These are phyloP conservation scores for Carallia pectinifolia DNA, from an alignment of 345 rosid species.

Conservation along the genomic window DNA sequence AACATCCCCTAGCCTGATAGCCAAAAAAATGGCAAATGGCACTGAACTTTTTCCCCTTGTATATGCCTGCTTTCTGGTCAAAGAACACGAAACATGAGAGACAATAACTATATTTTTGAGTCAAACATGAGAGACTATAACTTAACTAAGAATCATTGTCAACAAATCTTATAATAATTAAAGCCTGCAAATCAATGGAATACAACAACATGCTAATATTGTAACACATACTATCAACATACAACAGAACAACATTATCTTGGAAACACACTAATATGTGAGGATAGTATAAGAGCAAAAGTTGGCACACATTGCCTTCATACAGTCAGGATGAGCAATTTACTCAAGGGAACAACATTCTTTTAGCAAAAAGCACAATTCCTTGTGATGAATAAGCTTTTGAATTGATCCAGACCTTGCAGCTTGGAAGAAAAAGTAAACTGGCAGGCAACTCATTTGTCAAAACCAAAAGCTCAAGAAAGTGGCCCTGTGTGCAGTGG, in stretches of 20 bases:
- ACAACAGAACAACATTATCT: no score
- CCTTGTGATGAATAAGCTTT: no score
- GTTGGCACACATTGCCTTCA: no score
- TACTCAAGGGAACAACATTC: no score
- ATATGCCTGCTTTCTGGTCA: slow-evolving; percentile 80
- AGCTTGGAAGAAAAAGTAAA: neutral
- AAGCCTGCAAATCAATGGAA: neutral
- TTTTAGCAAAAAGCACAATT: no score
- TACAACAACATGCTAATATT: no score
- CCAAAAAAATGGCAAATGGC: slow-evolving; percentile 99
- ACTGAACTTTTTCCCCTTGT: slow-evolving; percentile 92
- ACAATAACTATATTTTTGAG: neutral
- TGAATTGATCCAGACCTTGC: no score
- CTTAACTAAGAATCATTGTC: neutral
- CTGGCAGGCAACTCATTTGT: neutral
- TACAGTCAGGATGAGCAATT: no score
- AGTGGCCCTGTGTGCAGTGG: neutral
- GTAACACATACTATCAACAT: no score
- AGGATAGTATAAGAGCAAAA: no score
- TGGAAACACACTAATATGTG: no score
- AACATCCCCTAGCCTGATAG: slow-evolving; percentile 98
- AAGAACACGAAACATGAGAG: slow-evolving; percentile 14
- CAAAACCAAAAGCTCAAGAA: neutral
- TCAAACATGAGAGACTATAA: slow-evolving; percentile 7
- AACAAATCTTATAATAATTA: no score